These are phyloP conservation scores for Mortierella sp. DNA, from an alignment of 371 early-diverging fungal species.

Conservation along the genomic window DNA sequence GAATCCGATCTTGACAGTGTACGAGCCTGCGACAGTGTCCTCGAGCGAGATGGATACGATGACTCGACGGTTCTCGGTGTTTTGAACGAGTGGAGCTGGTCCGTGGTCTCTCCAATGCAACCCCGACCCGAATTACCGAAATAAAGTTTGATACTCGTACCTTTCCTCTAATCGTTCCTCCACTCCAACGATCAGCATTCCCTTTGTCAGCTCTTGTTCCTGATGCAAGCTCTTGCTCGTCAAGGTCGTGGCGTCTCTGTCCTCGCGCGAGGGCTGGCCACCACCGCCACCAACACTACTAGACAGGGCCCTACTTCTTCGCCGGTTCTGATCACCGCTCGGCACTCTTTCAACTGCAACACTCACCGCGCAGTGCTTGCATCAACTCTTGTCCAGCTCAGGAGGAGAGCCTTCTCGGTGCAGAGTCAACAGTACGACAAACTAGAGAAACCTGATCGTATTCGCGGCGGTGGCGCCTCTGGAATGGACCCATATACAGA, in stretches of 20 bases:
- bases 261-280: too few species aligned
- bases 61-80: slow-evolving; percentile 1
- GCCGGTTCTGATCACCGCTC: too few species aligned
- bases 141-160: too few species aligned
- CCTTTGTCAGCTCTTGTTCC: too few species aligned
- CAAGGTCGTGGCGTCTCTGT: too few species aligned
- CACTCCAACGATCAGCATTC: too few species aligned
- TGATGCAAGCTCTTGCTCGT: too few species aligned
- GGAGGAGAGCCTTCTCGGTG: not conserved
- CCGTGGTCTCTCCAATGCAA: too few species aligned
- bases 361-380: not conserved
- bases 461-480: not conserved
- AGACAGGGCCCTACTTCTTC: too few species aligned
- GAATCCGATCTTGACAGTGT: slow-evolving; percentile 23
- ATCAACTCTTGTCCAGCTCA: not conserved
- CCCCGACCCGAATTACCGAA: too few species aligned
- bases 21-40: slow-evolving; percentile 6
- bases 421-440: slow-evolving; percentile 8
- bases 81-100: not conserved
- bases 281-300: too few species aligned
- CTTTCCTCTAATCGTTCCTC: too few species aligned
- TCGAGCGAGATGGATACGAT: not conserved
- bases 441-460: not conserved
- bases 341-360: not conserved
- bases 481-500: not conserved